Evolutionary conservation across 257 asterid genomes (phyloP).

Genomic region (Fraxinus cuspidata): DNA sequence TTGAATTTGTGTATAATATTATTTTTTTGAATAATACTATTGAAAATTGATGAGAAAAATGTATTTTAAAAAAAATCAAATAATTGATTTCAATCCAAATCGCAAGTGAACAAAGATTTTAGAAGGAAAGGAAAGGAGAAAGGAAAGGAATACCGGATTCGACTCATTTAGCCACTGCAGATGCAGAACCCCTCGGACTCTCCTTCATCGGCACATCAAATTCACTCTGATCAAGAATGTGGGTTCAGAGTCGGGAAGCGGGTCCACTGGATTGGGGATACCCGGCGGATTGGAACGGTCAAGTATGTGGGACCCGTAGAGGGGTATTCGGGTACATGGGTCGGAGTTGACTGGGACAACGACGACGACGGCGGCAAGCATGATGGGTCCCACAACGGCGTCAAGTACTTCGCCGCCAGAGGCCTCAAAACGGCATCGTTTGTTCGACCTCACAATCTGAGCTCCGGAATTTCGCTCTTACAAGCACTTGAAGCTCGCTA

Average conservation of each 20-base stretch:
- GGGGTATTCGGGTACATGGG: slow-evolving; percentile 72
- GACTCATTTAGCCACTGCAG: slow-evolving; percentile 19
- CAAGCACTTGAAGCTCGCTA: slow-evolving; percentile 82
- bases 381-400: slow-evolving; percentile 74
- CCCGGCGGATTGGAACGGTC: slow-evolving; percentile 68
- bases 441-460: slow-evolving; percentile 64
- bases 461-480: slow-evolving; percentile 66
- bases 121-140: too few species aligned
- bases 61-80: too few species aligned
- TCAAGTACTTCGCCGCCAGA: slow-evolving; percentile 66
- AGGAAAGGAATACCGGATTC: not conserved
- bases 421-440: slow-evolving; percentile 75
- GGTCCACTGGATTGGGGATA: slow-evolving; percentile 56
- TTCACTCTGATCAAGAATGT: slow-evolving; percentile 7
- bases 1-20: too few species aligned
- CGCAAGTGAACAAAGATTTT: too few species aligned
- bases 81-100: too few species aligned
- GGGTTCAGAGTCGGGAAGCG: slow-evolving; percentile 61
- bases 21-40: too few species aligned
- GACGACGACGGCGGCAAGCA: slow-evolving; percentile 92
- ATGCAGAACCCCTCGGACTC: slow-evolving; percentile 40
- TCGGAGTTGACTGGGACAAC: slow-evolving; percentile 92
- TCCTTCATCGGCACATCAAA: slow-evolving; percentile 32
- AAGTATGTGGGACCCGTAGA: slow-evolving; percentile 77
- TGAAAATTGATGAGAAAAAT: too few species aligned